phyloP scores from a whole-genome alignment of 306 rosid species.

The Malus sieversii region DNA sequence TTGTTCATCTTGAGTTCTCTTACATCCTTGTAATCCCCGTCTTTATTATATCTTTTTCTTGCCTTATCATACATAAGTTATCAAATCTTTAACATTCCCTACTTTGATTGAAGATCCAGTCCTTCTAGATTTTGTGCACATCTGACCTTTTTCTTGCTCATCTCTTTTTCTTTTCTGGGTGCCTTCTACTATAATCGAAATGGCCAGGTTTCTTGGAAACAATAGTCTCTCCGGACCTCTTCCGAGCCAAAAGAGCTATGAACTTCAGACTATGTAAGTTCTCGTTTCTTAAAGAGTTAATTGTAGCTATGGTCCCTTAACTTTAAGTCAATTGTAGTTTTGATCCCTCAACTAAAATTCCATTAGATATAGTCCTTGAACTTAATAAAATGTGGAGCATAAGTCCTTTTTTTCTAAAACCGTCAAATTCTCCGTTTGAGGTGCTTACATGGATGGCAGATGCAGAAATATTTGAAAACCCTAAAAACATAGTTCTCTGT shows the following conservation, averaged over 20 bases:
- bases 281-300: neutral
- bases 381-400: too few species aligned
- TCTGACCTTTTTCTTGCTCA: neutral
- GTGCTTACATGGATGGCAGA: too few species aligned
- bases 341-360: too few species aligned
- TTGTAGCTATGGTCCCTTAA: too few species aligned
- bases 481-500: too few species aligned
- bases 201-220: conserved; percentile 31
- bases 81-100: neutral
- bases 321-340: too few species aligned
- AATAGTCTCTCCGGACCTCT: conserved; percentile 23
- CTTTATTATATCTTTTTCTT: neutral
- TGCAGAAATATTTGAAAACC: too few species aligned
- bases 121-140: too few species aligned
- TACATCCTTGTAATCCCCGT: conserved; percentile 1
- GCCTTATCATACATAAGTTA: neutral
- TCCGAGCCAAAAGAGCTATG: conserved; percentile 9
- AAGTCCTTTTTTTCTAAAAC: too few species aligned
- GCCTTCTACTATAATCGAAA: neutral
- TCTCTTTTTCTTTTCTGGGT: neutral
- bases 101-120: too few species aligned
- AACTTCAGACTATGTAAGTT: conserved; percentile 12
- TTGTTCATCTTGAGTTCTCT: conserved; percentile 14
- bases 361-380: too few species aligned
- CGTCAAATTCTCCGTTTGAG: too few species aligned